phyloP scores from a whole-genome alignment of 1,284 basidiomycete species.

The Phaffia rhodozyma region DNA sequence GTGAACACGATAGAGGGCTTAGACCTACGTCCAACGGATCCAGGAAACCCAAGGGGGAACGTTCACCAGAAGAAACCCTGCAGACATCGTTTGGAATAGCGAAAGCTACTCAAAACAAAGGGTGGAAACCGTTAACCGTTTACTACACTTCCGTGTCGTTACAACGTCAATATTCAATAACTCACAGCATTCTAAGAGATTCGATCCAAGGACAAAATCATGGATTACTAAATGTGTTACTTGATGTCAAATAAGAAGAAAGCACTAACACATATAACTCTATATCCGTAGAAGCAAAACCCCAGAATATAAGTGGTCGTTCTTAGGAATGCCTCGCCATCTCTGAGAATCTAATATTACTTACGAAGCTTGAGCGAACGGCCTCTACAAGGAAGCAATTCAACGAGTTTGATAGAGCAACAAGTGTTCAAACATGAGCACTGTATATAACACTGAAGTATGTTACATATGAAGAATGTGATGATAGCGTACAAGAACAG shows the following conservation, averaged over 20 bases:
- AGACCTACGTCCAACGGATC: slow-evolving; percentile 32
- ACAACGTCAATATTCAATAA: too few species aligned
- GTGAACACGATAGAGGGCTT: not conserved
- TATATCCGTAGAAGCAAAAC: too few species aligned
- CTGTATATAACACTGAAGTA: not conserved
- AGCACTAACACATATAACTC: too few species aligned
- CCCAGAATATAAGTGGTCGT: too few species aligned
- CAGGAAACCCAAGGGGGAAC: slow-evolving; percentile 38
- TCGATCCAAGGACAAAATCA: too few species aligned
- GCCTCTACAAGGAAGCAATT: slow-evolving; percentile 18
- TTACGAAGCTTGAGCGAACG: slow-evolving; percentile 33
- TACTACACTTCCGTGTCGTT: too few species aligned
- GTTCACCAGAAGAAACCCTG: slow-evolving; percentile 32
- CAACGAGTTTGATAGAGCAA: not conserved
- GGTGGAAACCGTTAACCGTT: too few species aligned
- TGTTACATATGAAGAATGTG: not conserved
- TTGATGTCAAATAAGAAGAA: too few species aligned
- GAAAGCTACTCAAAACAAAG: slow-evolving; percentile 14
- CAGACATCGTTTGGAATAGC: slow-evolving; percentile 28
- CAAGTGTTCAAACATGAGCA: too few species aligned
- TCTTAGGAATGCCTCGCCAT: too few species aligned
- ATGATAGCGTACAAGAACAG: slow-evolving; percentile 21
- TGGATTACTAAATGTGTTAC: too few species aligned
- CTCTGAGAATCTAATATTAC: not conserved
- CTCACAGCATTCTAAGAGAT: too few species aligned